A percentile compares a stretch with the other conserved stretches of the same genome.
Evolutionary conservation across 805 yeast species (phyloP).

Genomic region (Candida schatavii): DNA sequence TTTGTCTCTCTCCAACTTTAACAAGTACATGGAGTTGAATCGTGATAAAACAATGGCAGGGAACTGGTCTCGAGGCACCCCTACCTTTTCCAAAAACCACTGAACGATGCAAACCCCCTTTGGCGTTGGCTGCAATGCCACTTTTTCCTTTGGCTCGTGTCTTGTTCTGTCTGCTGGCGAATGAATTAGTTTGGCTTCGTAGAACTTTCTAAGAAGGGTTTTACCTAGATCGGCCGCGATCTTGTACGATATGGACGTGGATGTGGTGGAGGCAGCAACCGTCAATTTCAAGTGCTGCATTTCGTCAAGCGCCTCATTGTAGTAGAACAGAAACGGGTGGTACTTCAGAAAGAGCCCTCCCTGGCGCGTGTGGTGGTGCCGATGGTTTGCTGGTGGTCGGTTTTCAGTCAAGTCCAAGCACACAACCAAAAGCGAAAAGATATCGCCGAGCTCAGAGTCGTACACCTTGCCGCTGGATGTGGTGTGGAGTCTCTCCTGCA

Average conservation of each 20-base stretch:
- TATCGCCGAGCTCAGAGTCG: conserved; percentile 56
- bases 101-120: conserved; percentile 78
- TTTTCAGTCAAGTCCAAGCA: conserved; percentile 28
- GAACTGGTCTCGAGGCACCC: conserved; percentile 37
- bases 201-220: conserved; percentile 47
- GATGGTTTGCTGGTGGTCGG: conserved; percentile 6
- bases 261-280: conserved; percentile 48
- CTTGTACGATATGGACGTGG: conserved; percentile 52
- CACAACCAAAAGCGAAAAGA: conserved; percentile 50
- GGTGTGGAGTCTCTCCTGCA: conserved; percentile 43
- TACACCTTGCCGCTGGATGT: conserved; percentile 54
- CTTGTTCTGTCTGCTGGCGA: conserved; percentile 74
- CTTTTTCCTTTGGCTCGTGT: conserved; percentile 37
- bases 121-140: conserved; percentile 78
- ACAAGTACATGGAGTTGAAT: conserved; percentile 70
- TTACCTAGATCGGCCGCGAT: conserved; percentile 46
- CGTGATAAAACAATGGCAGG: conserved; percentile 52
- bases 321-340: conserved; percentile 53
- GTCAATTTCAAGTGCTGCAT: conserved; percentile 51
- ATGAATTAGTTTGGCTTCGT: conserved; percentile 64
- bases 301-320: conserved; percentile 47
- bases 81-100: conserved; percentile 55
- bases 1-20: conserved; percentile 63
- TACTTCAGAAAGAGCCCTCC: conserved; percentile 25
- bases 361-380: conserved; percentile 8